phyloP scores from a whole-genome alignment of 345 rosid species.

The Gossypium raimondii region DNA sequence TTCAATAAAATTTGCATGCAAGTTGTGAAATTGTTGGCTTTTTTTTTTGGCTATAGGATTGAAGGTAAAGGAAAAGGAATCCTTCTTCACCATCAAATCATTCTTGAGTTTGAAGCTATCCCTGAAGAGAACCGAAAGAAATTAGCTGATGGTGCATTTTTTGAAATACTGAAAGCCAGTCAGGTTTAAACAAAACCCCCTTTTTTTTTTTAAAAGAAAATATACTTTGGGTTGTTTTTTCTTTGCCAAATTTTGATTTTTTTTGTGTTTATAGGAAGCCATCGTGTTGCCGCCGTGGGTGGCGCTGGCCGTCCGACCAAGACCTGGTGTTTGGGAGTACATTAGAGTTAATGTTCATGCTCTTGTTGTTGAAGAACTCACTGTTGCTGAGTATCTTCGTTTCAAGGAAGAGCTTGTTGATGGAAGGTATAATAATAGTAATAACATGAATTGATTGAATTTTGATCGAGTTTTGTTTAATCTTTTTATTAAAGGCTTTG shows the following conservation, averaged over 20 bases:
- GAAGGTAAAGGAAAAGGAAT: conserved; percentile 64
- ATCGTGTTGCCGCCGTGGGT: conserved; percentile 83
- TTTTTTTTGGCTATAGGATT: conserved; percentile 28
- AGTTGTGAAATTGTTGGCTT: neutral
- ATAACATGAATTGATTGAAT: neutral
- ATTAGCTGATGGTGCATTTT: conserved; percentile 48
- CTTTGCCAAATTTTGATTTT: neutral
- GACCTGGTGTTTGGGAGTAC: conserved; percentile 97
- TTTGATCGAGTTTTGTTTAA: neutral
- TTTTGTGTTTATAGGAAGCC: conserved; percentile 58
- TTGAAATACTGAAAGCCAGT: conserved; percentile 48
- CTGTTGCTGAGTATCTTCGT: conserved; percentile 69
- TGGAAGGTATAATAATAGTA: conserved; percentile 48
- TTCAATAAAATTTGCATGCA: neutral
- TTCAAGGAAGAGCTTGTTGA: conserved; percentile 97
- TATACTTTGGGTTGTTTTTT: neutral
- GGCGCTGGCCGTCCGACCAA: conserved; percentile 84
- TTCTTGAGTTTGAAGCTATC: conserved; percentile 63
- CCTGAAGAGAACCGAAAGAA: conserved; percentile 43
- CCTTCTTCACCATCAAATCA: conserved; percentile 56
- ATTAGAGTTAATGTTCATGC: conserved; percentile 71
- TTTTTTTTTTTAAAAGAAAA: neutral
- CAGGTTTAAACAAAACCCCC: conserved; percentile 32
- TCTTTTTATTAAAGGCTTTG: neutral
- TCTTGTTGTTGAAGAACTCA: conserved; percentile 81